Percentiles rank a stretch among this genome's conserved stretches.
These are phyloP conservation scores for Corylus heterophylla DNA, from an alignment of 306 rosid species.

Conservation along the genomic window DNA sequence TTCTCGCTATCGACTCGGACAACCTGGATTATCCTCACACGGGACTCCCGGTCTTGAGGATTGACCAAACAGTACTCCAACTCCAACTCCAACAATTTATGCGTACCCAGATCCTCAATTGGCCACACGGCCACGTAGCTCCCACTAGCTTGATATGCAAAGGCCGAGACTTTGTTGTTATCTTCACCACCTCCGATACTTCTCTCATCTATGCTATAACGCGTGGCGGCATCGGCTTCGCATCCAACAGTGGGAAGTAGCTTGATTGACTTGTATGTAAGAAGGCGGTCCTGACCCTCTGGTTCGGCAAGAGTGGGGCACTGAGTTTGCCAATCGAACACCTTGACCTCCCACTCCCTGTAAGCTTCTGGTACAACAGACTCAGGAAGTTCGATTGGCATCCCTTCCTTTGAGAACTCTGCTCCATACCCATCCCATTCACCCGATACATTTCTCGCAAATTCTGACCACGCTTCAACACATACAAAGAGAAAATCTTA, in stretches of 20 bases:
- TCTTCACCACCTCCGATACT: conserved; percentile 43
- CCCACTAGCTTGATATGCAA: conserved; percentile 82
- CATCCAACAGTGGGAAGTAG: conserved; percentile 96
- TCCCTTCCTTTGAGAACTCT: conserved; percentile 75
- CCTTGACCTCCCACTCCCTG: conserved; percentile 92
- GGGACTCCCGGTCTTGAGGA: conserved; percentile 80
- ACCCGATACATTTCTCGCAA: conserved; percentile 77
- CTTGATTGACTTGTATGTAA: conserved; percentile 64
- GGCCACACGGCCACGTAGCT: conserved; percentile 79
- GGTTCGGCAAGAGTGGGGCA: conserved; percentile 92
- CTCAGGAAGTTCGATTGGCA: conserved; percentile 77
- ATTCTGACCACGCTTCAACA: conserved; percentile 73
- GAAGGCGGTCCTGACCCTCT: conserved; percentile 31
- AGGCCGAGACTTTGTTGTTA: conserved; percentile 43
- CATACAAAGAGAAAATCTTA: conserved; percentile 10
- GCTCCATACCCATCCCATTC: conserved; percentile 99
- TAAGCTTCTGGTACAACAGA: conserved; percentile 84
- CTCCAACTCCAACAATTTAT: conserved; percentile 66
- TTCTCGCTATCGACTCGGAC: conserved; percentile 38
- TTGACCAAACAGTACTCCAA: conserved; percentile 83
- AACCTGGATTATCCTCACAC: conserved; percentile 77
- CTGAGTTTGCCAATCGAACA: conserved; percentile 96
- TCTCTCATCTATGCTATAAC: conserved; percentile 62
- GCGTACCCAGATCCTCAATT: conserved; percentile 32
- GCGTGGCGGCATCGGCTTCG: conserved; percentile 94